These are phyloP conservation scores for Lepidium africanum DNA, from an alignment of 345 rosid species.

Conservation along the genomic window DNA sequence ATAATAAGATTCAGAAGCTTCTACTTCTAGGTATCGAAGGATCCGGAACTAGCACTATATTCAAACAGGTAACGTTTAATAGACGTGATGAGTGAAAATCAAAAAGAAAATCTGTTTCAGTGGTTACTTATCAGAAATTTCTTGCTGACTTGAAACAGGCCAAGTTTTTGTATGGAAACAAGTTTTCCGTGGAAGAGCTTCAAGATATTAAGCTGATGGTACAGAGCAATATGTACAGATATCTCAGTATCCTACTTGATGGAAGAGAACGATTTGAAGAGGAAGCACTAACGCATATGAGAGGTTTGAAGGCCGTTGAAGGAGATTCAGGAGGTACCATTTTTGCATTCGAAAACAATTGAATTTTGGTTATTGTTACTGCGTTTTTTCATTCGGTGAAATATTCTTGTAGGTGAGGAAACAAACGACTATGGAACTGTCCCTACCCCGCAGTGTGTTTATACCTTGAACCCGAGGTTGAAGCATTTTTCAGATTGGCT, in stretches of 20 bases:
- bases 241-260: conserved; percentile 89
- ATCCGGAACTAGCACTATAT: conserved; percentile 96
- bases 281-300: conserved; percentile 52
- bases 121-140: neutral
- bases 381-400: neutral
- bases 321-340: conserved; percentile 47
- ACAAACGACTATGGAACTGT: conserved; percentile 29
- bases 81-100: neutral
- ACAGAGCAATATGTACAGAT: conserved; percentile 93
- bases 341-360: neutral
- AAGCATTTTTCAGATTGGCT: conserved; percentile 99
- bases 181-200: conserved; percentile 68
- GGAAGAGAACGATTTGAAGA: conserved; percentile 98
- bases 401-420: conserved; percentile 45
- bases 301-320: conserved; percentile 32
- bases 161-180: conserved; percentile 85
- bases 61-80: conserved; percentile 68
- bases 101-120: neutral
- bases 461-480: conserved; percentile 83
- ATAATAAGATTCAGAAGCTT: conserved; percentile 69
- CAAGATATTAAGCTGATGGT: conserved; percentile 92
- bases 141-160: conserved; percentile 46
- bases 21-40: conserved; percentile 77
- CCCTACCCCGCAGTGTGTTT: conserved; percentile 35
- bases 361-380: neutral